Evolutionary conservation across 106 monocot genomes (phyloP), one percentile per base, ranked within the genome.

Genomic region (Allium cepa): DNA sequence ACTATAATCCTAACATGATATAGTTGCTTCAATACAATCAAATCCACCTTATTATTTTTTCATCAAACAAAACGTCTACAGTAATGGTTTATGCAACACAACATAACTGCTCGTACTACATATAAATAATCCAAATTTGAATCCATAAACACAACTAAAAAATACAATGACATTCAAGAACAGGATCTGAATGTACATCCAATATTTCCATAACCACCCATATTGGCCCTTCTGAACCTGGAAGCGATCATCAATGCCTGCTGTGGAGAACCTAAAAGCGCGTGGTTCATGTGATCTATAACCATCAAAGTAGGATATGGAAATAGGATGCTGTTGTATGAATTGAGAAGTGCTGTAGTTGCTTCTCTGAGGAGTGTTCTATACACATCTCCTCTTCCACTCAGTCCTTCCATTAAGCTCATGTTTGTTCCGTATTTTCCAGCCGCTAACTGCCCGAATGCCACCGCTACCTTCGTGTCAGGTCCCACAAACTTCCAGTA

Each of bases 401-500:
- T 71, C 14, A 89, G 89, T 4, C 68, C 79, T 4, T 82, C 69
- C 79, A 74, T 70, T 47, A 89, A 59, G n/a, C 77, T 89, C 82
- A 82, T 72, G 11, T 76, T 64, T 8, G 71, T 7, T 9, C 89
- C 89, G 58, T 89, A 89, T 60, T 58, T 82, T 12, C 70, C 77
- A 7, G 75, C 77, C 0, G 82, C 89, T 17, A 82, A 27, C 1
- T 76, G 79, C 0, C 89, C 89, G 49, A 89, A 89, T 10, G 75
- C 85, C 9, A 77, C 8, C 0, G 77, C 85, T 17, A 89, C 85
- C 61, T 46, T 73, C 36, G 85, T 85, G 18, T 80, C 73, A 4
- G 85, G 89, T 4, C 51, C 17, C 62, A 89, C 77, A 53, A 85
- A 66, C 61, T 61, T 82, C 89, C 89, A 89, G 79, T 85, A 50